Evolutionary conservation across 345 rosid species (phyloP), one percentile per base, ranked within the genome.

Genomic region (Erysimum cheiranthoides): DNA sequence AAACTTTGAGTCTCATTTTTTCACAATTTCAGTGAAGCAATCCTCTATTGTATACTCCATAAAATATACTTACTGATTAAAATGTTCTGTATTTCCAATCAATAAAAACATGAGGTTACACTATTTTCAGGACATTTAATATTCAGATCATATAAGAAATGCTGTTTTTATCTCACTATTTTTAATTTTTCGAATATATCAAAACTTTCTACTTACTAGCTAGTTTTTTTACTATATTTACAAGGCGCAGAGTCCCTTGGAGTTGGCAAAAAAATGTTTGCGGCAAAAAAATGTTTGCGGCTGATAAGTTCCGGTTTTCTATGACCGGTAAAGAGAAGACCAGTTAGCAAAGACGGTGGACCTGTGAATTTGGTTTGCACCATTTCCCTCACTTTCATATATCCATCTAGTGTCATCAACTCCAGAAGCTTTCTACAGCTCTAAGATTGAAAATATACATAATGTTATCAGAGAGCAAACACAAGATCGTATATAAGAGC

Each of bases 221-320:
- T n/a, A n/a, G n/a, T n/a, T n/a, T n/a, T n/a, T n/a, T n/a, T n/a
- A n/a, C 25, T 21, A 21, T 21, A 21, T 21, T 38, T 84, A 91
- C 62, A 90, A 78, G n/a, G 83, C 66, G 21, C 16, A 73, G 16
- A 85, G 71, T 49, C 95, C 89, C 76, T 39, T 80, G 49, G 91
- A 89, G 82, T 83, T 89, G 39, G 96, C 93, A 60, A 95, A 95
- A 64, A 82, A 83, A 82, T 95, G 98, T 64, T 81, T 73, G 4
- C 88, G 79, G 80, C 83, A 60, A 95, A 95, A 64, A 82, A 83
- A 82, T 95, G 98, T 64, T 81, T 73, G 4, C 88, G 79, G 80
- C 83, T 84, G 52, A 80, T 80, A 32, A 83, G 77, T 66, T 83
- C 77, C 8, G 90, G 60, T 67, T 82, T 81, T 64, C 74, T 73